Evolutionary conservation across 441 rosid species (phyloP), one percentile per base, ranked within the genome.

Genomic region (Brassica balearica): DNA sequence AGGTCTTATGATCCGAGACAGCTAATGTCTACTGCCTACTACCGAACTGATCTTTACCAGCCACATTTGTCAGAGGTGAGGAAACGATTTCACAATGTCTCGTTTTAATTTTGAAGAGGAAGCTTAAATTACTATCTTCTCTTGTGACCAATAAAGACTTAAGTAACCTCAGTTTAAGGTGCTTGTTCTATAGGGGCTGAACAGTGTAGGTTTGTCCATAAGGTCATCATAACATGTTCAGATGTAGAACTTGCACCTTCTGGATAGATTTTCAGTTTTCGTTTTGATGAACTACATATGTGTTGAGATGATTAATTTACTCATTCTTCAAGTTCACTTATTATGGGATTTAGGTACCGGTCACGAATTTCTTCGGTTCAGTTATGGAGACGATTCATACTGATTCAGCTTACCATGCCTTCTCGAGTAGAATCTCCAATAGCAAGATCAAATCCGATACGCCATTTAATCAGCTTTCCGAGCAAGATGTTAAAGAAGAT

Each of bases 311-410:
- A 53, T 48, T 15, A 62, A 22, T 51, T 9, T 46, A 75, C 73
- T 80, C 77, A 69, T 29, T 58, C 72, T 80, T 20, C 34, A 65
- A 71, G 22, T 65, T 65, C 17, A 15, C 75, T 76, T 75, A 36
- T 58, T 65, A 64, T 61, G 75, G 34, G 61, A 36, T 73, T 59
- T 74, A 96, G 98, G 98, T 92, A 64, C 96, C 98, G 0, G 98
- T 94, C 80, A 96, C 98, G 2, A 92, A 88, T 85, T 94, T 96
- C 90, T 96, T 94, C 23, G 98, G 97, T 66, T 96, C 97, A 3
- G 97, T 96, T 60, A 94, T 94, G 99, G 98, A 94, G 87, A 91
- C 97, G 7, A 78, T 92, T 66, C 96, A 89, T 77, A 92, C 97
- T 12, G 93, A 89, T 81, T 88, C 84, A 67, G 88, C 97, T 43